Evolutionary conservation across 768 basidiomycete species (phyloP).

Genomic region (Nidula microcarpa): DNA sequence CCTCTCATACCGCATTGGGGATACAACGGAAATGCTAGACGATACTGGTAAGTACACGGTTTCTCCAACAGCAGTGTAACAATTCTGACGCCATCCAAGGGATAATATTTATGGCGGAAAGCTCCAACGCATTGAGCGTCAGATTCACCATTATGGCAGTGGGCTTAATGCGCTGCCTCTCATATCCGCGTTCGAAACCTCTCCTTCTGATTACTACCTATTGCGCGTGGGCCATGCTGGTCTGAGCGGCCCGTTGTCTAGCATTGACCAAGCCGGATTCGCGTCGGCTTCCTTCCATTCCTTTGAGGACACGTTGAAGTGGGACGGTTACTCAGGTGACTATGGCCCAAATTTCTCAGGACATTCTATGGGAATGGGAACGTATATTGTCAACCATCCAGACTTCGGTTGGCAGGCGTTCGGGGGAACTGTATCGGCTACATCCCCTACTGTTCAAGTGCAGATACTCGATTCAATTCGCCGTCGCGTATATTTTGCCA

Average conservation of each 20-base stretch:
- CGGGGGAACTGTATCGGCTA: conserved; percentile 43
- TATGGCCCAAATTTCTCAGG: conserved; percentile 61
- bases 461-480: conserved; percentile 44
- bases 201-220: conserved; percentile 46
- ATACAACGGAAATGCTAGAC: conserved; percentile 55
- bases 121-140: conserved; percentile 49
- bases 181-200: conserved; percentile 41
- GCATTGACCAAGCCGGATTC: conserved; percentile 56
- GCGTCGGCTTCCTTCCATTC: conserved; percentile 60
- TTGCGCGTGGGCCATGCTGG: conserved; percentile 53
- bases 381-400: conserved; percentile 47
- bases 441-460: conserved; percentile 38
- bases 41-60: conserved; percentile 42
- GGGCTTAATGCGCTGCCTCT: conserved; percentile 55
- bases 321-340: conserved; percentile 58
- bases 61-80: neutral
- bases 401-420: conserved; percentile 63
- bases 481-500: conserved; percentile 48
- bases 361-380: conserved; percentile 46
- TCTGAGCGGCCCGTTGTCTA: conserved; percentile 47
- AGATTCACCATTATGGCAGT: conserved; percentile 58
- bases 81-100: conserved; percentile 23
- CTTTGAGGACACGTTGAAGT: conserved; percentile 51
- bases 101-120: conserved; percentile 58
- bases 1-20: conserved; percentile 60